phyloP scores from a whole-genome alignment of 164 flowering plant species.

The Houttuynia cordata region DNA sequence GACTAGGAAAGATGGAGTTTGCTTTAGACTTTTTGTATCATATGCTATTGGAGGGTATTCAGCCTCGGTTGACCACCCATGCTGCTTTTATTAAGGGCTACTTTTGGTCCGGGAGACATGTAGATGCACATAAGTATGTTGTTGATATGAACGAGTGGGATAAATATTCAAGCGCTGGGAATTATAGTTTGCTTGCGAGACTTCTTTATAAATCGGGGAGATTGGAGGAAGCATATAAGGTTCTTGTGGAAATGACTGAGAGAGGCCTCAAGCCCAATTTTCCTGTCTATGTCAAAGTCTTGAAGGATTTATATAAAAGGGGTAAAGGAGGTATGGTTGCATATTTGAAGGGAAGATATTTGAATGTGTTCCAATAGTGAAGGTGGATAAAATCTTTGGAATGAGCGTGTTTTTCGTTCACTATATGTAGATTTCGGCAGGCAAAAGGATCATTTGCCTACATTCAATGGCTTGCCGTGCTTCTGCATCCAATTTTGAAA shows the following conservation, averaged over 20 bases:
- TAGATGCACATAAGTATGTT: slow-evolving; percentile 41
- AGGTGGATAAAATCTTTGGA: no score
- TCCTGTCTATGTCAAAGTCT: slow-evolving; percentile 24
- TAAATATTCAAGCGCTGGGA: slow-evolving; percentile 20
- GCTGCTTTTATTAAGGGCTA: slow-evolving; percentile 43
- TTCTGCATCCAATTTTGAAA: no score
- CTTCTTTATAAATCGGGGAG: slow-evolving; percentile 35
- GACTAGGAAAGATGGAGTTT: slow-evolving; percentile 27
- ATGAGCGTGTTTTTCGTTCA: no score
- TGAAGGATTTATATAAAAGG: slow-evolving; percentile 22
- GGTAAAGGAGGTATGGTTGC: slow-evolving; percentile 21
- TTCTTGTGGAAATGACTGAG: slow-evolving; percentile 50
- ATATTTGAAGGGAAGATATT: slow-evolving; percentile 28
- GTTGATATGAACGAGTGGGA: slow-evolving; percentile 18
- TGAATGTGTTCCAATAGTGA: slow-evolving; percentile 1
- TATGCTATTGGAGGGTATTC: slow-evolving; percentile 32
- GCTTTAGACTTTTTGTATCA: slow-evolving; percentile 26
- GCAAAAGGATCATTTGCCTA: no score
- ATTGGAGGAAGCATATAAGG: slow-evolving; percentile 25
- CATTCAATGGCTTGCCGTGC: no score
- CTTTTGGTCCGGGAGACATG: slow-evolving; percentile 19
- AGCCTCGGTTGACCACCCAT: slow-evolving; percentile 50
- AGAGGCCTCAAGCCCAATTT: slow-evolving; percentile 49
- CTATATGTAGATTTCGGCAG: no score
- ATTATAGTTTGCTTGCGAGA: slow-evolving; percentile 45